These are phyloP conservation scores for Hypoxylon lienhwacheense DNA, from an alignment of 495 filamentous ascomycete genomes.

Conservation along the genomic window DNA sequence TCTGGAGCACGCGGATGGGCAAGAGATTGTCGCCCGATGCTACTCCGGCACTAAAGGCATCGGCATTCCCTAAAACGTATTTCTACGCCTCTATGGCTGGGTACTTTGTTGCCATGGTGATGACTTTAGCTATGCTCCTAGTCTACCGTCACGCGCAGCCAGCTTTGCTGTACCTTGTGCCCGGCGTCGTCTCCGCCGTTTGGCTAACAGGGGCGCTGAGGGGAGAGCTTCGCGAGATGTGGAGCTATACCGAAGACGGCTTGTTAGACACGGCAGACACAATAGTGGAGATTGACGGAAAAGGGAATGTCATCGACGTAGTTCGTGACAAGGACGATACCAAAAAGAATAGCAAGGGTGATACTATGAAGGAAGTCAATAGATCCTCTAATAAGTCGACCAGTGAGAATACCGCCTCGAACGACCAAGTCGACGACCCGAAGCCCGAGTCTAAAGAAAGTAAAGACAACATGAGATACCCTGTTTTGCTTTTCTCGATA, in stretches of 20 bases:
- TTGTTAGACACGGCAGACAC: constrained; percentile 51
- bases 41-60: constrained; percentile 48
- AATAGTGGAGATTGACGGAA: constrained; percentile 44
- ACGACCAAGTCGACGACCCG: background rate
- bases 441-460: background rate
- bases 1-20: constrained; percentile 65
- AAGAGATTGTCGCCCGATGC: constrained; percentile 41
- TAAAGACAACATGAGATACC: constrained; percentile 7
- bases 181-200: constrained; percentile 71
- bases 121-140: constrained; percentile 76
- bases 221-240: constrained; percentile 74
- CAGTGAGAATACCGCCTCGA: background rate
- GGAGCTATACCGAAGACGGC: constrained; percentile 78
- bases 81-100: constrained; percentile 79
- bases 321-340: constrained; percentile 8
- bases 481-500: constrained; percentile 37
- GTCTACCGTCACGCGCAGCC: constrained; percentile 82
- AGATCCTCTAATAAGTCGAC: background rate
- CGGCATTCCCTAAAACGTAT: constrained; percentile 79
- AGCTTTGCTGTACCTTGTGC: constrained; percentile 90
- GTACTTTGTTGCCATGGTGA: constrained; percentile 77
- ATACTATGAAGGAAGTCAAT: constrained; percentile 1
- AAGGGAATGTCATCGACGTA: constrained; percentile 37
- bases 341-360: constrained; percentile 2
- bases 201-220: constrained; percentile 77